Evolutionary conservation across 176 grass and related monocot species (phyloP), one percentile per base, ranked within the genome.

Genomic region (Ananas comosus): DNA sequence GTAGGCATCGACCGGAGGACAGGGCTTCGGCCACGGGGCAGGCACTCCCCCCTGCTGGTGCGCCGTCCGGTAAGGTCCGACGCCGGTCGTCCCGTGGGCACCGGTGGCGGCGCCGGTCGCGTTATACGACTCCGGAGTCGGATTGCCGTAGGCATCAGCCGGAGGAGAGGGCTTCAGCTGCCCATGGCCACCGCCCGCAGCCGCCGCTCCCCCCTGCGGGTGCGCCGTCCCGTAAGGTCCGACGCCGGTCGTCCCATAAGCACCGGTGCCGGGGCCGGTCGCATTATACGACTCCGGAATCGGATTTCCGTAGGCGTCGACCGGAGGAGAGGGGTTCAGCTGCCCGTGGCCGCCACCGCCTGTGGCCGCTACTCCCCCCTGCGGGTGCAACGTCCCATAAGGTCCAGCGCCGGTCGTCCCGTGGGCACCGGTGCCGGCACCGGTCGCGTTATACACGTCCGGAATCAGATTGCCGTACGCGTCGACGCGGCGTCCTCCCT

Each of bases 271-370:
- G 0, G 53, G 68, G 22, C 19, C 64, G 49, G 51, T 54, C 51
- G 51, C 13, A 5, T 54, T 75, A 75, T 1, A 50, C 75, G n/a
- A 48, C 23, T 3, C 49, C 2, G 68, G 74, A n/a, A 88, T 59
- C 12, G 85, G 85, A 64, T 86, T 83, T 2, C 90, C 90, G 72
- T 81, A 88, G 74, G 88, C 74, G 78, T 93, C 83, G 2, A 86
- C 80, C 68, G 83, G 81, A 23, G 22, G 22, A 23, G 22, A 23
- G 22, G 71, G 74, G 27, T 81, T 70, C 33, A 85, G 17, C 77
- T 81, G 73, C 16, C 14, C n/a, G 25, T 27, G 25, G 25, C 25
- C 25, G 25, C 22, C 22, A 23, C 22, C 22, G 22, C 22, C 25
- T 1, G 25, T 1, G 1, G 25, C 25, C 25, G 25, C 25, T 1